A percentile compares a stretch with the other conserved stretches of the same genome.
Conservation (phyloP, 2,329 filamentous ascomycete species). For the Pseudopyricularia javanii region DNA sequence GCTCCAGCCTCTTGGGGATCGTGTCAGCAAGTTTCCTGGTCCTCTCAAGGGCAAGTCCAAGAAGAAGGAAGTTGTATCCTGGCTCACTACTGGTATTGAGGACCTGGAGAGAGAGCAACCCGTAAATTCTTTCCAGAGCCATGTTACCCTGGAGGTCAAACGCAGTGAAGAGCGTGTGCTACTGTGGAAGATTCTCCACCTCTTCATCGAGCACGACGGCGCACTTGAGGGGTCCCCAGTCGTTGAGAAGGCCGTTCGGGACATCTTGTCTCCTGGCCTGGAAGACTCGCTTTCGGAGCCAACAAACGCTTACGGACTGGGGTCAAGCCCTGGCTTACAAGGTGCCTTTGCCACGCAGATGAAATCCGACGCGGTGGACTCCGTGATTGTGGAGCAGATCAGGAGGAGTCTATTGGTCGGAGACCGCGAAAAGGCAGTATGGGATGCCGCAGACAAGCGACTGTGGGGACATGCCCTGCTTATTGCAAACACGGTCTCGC, state of each 20-base stretch:
- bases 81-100: slow-evolving; percentile 70
- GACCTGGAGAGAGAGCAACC: slow-evolving; percentile 50
- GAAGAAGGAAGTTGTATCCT: slow-evolving; percentile 82
- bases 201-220: slow-evolving; percentile 82
- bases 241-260: slow-evolving; percentile 63
- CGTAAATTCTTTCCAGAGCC: slow-evolving; percentile 34
- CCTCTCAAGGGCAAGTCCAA: slow-evolving; percentile 82
- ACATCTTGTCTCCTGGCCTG: slow-evolving; percentile 54
- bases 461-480: slow-evolving; percentile 96
- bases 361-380: slow-evolving; percentile 52
- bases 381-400: slow-evolving; percentile 57
- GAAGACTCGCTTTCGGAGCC: slow-evolving; percentile 5
- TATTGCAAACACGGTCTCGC: slow-evolving; percentile 65
- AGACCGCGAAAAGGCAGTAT: slow-evolving; percentile 82
- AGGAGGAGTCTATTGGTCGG: slow-evolving; percentile 64
- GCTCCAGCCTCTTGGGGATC: slow-evolving; percentile 57
- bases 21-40: slow-evolving; percentile 73
- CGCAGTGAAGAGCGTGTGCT: slow-evolving; percentile 67
- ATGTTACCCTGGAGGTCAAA: slow-evolving; percentile 50
- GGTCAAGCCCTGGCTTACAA: slow-evolving; percentile 11
- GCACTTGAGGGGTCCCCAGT: slow-evolving; percentile 58
- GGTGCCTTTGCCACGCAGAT: slow-evolving; percentile 13
- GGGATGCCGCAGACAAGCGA: slow-evolving; percentile 83
- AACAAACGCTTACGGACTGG: background rate
- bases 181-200: slow-evolving; percentile 73